Evolutionary conservation across 2,329 filamentous ascomycete genomes (phyloP), one percentile per base, ranked within the genome.

Genomic region (Fusarium buharicum): DNA sequence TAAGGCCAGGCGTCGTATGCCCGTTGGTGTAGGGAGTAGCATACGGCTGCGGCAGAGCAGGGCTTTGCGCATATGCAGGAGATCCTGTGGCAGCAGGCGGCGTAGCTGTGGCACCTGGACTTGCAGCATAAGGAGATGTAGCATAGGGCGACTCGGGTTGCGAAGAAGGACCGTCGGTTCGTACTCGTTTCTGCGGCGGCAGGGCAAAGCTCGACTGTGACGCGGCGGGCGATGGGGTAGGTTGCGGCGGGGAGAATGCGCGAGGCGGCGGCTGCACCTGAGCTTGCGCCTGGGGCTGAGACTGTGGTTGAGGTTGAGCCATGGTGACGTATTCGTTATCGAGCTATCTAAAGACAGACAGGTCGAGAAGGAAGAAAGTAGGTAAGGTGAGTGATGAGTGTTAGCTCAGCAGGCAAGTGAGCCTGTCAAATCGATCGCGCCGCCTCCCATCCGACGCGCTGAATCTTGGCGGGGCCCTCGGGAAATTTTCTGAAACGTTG

Each of bases 161-260:
- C 24, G 90, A 88, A n/a, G 82, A 78, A 30, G 88, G 84, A 54
- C 87, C 88, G 47, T 89, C 73, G 84, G 88, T 73, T 59, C 74
- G 71, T 24, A 73, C 68, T 70, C 90, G 85, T 79, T 95, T 94
- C 56, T 84, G 86, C 14, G 91, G 88, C 44, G 90, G 90, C 44
- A 89, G 84, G 57, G 75, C 72, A 68, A 76, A 89, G 48, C 76
- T 77, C 14, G 82, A 77, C 62, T 84, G 83, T 28, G 82, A 80
- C 18, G 83, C 79, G 45, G 80, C 83, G 39, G 89, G 87, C 20
- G 89, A 88, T 20, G 87, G 83, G 31, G 84, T 82, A 44, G 82
- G 82, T 54, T 85, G 87, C 27, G 84, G 82, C 66, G 86, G 86
- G 60, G 87, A 89, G 75, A 86, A 91, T 50, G 81, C 78, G 65